Evolutionary conservation across 2,329 filamentous ascomycete genomes (phyloP).

Genomic region (Orbilia javanica): DNA sequence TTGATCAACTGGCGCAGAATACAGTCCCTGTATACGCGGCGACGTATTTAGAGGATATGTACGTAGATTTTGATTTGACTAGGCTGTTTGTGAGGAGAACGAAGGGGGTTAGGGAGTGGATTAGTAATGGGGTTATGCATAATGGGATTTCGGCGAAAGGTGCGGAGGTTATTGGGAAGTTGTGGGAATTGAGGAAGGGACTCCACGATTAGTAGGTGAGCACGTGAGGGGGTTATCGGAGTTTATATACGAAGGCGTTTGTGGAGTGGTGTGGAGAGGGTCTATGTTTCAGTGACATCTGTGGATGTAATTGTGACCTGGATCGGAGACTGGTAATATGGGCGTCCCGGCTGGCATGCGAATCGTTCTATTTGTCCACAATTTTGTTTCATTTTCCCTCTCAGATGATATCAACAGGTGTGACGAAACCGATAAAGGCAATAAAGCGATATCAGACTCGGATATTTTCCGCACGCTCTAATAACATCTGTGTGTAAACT

Average conservation of each 20-base stretch:
- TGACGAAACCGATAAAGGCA: conserved; percentile 16
- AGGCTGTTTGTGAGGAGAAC: conserved; percentile 80
- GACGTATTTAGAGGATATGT: conserved; percentile 89
- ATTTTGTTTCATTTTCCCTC: not conserved
- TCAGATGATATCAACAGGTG: not conserved
- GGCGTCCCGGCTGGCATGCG: not conserved
- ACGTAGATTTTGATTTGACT: conserved; percentile 82
- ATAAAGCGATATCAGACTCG: conserved; percentile 20
- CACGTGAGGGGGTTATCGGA: no score
- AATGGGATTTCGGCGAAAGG: conserved; percentile 80
- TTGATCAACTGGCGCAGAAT: conserved; percentile 78
- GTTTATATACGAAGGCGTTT: no score
- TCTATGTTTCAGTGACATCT: no score
- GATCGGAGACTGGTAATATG: no score
- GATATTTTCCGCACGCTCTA: conserved; percentile 9
- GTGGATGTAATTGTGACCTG: no score
- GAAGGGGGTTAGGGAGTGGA: conserved; percentile 80
- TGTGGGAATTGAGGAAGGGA: conserved; percentile 83
- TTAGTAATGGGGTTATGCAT: conserved; percentile 90
- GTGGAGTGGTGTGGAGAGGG: not conserved
- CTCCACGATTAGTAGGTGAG: conserved; percentile 68
- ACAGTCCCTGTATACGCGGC: conserved; percentile 88
- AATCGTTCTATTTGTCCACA: not conserved
- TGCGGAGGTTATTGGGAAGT: conserved; percentile 80
- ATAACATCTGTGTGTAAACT: not conserved